Evolutionary conservation across 2,329 filamentous ascomycete genomes (phyloP), one percentile per base, ranked within the genome.

Genomic region (Trematosphaeria pertusa): DNA sequence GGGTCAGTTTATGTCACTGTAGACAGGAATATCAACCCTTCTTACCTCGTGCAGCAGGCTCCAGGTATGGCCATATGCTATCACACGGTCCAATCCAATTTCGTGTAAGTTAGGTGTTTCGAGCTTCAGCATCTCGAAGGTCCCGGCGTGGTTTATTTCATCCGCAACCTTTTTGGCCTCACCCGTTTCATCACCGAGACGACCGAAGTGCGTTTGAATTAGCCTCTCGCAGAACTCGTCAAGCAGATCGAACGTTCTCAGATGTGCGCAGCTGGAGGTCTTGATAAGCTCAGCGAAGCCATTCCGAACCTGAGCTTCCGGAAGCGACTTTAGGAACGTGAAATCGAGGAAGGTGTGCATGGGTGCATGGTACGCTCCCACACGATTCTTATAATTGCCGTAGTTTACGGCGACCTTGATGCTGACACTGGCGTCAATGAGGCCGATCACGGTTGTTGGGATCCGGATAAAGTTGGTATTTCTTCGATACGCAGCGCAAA

Each of bases 361-460:
- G 0, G 87, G 87, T 0, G 87, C 86, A 61, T 89, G 87, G 65
- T 89, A 89, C 3, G 86, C 87, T 20, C 86, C 86, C 0, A 89
- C 79, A 10, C 86, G 79, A 73, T 89, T 89, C 78, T 89, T 89
- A 77, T 88, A 87, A 67, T 85, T 83, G 65, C 85, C 86, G 61
- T 89, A 88, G 75, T 89, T 89, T 61, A 89, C 86, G 10, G 85
- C 87, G n/a, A 89, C 87, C 66, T 89, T 89, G 76, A 89, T 89
- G 26, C 83, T 87, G 39, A 89, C 87, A 14, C 85, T 87, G 3
- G 87, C 87, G 62, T 90, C 87, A 50, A 89, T 89, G 37, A 90
- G 76, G 8, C 87, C 87, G 62, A 90, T 89, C 53, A 89, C 84
- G 1, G 87, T 89, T 0, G 87, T 89, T 1, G 87, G 87, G 7